A percentile compares a stretch with the other conserved stretches of the same genome.
Evolutionary conservation across 2,329 filamentous ascomycete genomes (phyloP).

Genomic region (Eutypa lata): DNA sequence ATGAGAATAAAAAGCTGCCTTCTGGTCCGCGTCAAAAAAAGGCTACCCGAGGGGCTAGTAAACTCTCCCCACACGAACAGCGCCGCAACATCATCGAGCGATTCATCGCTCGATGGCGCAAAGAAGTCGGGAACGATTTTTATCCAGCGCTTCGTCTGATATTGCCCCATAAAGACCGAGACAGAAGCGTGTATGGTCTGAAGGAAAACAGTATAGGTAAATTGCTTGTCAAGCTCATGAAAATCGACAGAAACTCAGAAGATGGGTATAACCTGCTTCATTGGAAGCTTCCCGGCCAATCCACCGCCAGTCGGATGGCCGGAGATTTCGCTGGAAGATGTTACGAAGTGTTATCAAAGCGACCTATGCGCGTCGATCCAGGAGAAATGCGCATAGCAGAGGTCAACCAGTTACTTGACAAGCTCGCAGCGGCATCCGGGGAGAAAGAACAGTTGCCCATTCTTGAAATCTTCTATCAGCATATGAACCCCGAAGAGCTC

Average conservation of each 20-base stretch:
- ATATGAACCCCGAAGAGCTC: slow-evolving; percentile 91
- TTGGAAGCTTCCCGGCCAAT: slow-evolving; percentile 85
- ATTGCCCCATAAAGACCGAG: slow-evolving; percentile 86
- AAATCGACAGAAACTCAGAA: slow-evolving; percentile 85
- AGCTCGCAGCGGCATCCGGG: slow-evolving; percentile 68
- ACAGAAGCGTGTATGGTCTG: slow-evolving; percentile 87
- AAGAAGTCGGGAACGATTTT: slow-evolving; percentile 85
- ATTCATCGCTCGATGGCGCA: slow-evolving; percentile 84
- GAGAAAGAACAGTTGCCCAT: slow-evolving; percentile 84
- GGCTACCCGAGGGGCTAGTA: slow-evolving; percentile 56
- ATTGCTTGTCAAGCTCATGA: slow-evolving; percentile 86
- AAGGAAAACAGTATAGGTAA: slow-evolving; percentile 92
- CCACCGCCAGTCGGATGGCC: slow-evolving; percentile 60
- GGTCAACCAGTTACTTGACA: slow-evolving; percentile 83
- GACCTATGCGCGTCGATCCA: slow-evolving; percentile 69
- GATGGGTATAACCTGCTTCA: slow-evolving; percentile 83
- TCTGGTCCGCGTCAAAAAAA: slow-evolving; percentile 55
- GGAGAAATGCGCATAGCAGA: slow-evolving; percentile 84
- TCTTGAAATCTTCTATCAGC: slow-evolving; percentile 77
- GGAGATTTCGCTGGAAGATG: slow-evolving; percentile 93
- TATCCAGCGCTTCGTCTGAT: slow-evolving; percentile 92
- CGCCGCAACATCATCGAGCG: slow-evolving; percentile 77
- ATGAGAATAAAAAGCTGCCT: slow-evolving; percentile 75
- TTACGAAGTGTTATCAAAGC: slow-evolving; percentile 79
- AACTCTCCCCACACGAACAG: slow-evolving; percentile 70